Base-by-base conservation (phyloP, 441 rosid species). In the Erodium trifolium region DNA sequence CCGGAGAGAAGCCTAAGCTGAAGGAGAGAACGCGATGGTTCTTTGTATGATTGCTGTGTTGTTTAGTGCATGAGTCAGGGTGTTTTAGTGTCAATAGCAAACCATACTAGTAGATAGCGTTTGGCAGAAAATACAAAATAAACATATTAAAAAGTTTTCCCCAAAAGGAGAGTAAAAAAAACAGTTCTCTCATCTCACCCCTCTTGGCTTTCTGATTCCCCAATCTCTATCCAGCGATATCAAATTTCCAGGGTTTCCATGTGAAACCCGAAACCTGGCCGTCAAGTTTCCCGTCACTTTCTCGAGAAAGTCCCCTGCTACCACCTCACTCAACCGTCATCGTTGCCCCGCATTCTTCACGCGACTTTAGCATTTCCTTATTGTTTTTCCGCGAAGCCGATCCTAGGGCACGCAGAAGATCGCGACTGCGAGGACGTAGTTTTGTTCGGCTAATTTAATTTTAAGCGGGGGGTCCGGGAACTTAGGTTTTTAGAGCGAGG, bases 401-500 rank as follows among this genome's bases (percentile, higher is more conserved):
- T 37, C 37, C 39, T 12, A 62, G 65, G 65, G 65, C 65, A 23
- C 65, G 65, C 27, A 31, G 39, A 62, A 62, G 65, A 62, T 62
- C 34, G 65, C 65, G 8, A 62, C 65, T 62, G 3, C 68, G 2
- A 43, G 41, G 55, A 18, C 57, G 72, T 75, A 31, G 16, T 67
- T 16, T 69, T 77, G 65, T 11, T 62, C 5, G 80, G 80, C 67
- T 75, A 11, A 47, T 75, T 65, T 60, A 37, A 62, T 43, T 53
- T 29, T 11, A 3, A 29, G 65, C 37, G 11, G n/a, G 2, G 67
- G 53, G 19, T 74, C 70, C 68, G 71, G 70, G 53, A 5, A 16
- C 66, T 18, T 60, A 39, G 51, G 27, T 39, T 70, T 70, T 72
- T 69, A 59, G 60, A 67, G 76, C 72, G 77, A 84, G 82, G 41